A percentile compares a stretch with the other conserved stretches of the same genome.
These are phyloP conservation scores for grape (Vitis vinifera) DNA, from an alignment of 164 flowering plant species.

Conservation along the genomic window ASM3070453v1 NC_081814.1:12467001-12467500, in stretches of 20 bases:
- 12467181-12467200: too few relatives aligned
- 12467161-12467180: conserved; percentile 10
- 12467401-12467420: too few relatives aligned
- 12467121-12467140: neutral
- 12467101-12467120: neutral
- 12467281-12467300: conserved; percentile 24
- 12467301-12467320: neutral
- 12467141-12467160: conserved; percentile 2
- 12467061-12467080: neutral
- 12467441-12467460: conserved; percentile 11
- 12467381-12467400: too few relatives aligned
- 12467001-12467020: neutral
- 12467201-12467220: conserved; percentile 23
- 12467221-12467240: conserved; percentile 21
- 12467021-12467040: too few relatives aligned
- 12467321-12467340: neutral
- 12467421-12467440: too few relatives aligned
- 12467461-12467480: conserved; percentile 16
- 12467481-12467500: conserved; percentile 1
- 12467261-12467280: conserved; percentile 27
- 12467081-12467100: neutral
- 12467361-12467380: too few relatives aligned
- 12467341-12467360: too few relatives aligned
- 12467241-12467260: conserved; percentile 43
- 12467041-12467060: too few relatives aligned